Evolutionary conservation across 2,329 filamentous ascomycete species (phyloP).

Genomic region (Ascochyta fabae): DNA sequence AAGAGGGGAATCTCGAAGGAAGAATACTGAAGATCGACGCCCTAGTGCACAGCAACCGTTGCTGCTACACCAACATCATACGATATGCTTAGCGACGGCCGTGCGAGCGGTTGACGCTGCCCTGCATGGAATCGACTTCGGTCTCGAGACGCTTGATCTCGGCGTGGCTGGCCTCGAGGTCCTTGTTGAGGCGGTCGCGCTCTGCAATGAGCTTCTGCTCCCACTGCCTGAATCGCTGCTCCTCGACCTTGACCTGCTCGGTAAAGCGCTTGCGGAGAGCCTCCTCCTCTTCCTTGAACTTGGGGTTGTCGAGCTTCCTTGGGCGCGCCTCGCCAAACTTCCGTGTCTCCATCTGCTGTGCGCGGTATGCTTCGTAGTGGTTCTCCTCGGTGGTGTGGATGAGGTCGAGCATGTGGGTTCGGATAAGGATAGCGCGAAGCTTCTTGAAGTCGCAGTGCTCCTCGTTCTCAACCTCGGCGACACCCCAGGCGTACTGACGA

Average conservation of each 20-base stretch:
- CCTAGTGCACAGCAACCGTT: slow-evolving; percentile 22
- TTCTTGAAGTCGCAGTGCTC: slow-evolving; percentile 99
- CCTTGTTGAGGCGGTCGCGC: slow-evolving; percentile 99
- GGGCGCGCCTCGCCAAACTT: slow-evolving; percentile 98
- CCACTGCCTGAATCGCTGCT: slow-evolving; percentile 98
- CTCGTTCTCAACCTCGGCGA: slow-evolving; percentile 99
- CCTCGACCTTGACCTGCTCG: slow-evolving; percentile 99
- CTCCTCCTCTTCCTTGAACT: slow-evolving; percentile 99
- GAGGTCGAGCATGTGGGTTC: slow-evolving; percentile 98
- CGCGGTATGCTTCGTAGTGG: slow-evolving; percentile 99
- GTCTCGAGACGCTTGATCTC: slow-evolving; percentile 86
- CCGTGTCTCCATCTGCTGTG: slow-evolving; percentile 99
- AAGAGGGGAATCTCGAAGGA: slow-evolving; percentile 51
- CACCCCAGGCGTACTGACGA: slow-evolving; percentile 98
- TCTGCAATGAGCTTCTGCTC: slow-evolving; percentile 99
- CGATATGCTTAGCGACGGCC: slow-evolving; percentile 75
- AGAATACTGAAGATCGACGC: slow-evolving; percentile 34
- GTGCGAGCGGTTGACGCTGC: slow-evolving; percentile 86
- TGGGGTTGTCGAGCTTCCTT: slow-evolving; percentile 98
- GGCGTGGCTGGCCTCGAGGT: slow-evolving; percentile 96
- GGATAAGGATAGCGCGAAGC: slow-evolving; percentile 96
- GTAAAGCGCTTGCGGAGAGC: slow-evolving; percentile 98
- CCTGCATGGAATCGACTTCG: slow-evolving; percentile 93
- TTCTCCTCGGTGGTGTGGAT: slow-evolving; percentile 99
- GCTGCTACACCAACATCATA: slow-evolving; percentile 16